These are phyloP conservation scores for Sporothrix pallida DNA, from an alignment of 2,329 filamentous ascomycete genomes.

Conservation along the genomic window DNA sequence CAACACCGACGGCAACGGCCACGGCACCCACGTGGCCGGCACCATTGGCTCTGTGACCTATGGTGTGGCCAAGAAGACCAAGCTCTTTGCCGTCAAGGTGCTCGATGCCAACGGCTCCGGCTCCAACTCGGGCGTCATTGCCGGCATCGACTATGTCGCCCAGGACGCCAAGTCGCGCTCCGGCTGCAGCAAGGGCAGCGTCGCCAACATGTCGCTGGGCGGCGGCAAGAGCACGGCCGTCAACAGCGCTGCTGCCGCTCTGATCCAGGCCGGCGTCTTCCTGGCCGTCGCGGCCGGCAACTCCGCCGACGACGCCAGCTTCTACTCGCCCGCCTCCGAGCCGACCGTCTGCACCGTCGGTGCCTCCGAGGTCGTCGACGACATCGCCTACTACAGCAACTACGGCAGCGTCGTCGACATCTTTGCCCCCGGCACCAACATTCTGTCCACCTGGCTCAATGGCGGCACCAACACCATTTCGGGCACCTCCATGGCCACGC, in stretches of 20 bases:
- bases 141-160: slow-evolving; percentile 52
- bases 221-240: slow-evolving; percentile 53
- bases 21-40: slow-evolving; percentile 56
- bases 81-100: slow-evolving; percentile 40
- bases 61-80: slow-evolving; percentile 57
- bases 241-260: slow-evolving; percentile 57
- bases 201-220: slow-evolving; percentile 64
- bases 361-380: slow-evolving; percentile 51
- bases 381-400: slow-evolving; percentile 58
- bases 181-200: slow-evolving; percentile 51
- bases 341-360: slow-evolving; percentile 59
- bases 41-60: slow-evolving; percentile 52
- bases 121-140: slow-evolving; percentile 50
- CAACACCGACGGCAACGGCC: slow-evolving; percentile 52
- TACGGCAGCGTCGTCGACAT: slow-evolving; percentile 57
- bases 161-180: slow-evolving; percentile 45
- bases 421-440: slow-evolving; percentile 56
- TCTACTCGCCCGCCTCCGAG: slow-evolving; percentile 56
- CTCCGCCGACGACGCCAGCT: slow-evolving; percentile 50
- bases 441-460: slow-evolving; percentile 57
- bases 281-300: slow-evolving; percentile 64
- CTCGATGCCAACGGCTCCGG: slow-evolving; percentile 49
- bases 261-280: slow-evolving; percentile 56
- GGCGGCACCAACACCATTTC: slow-evolving; percentile 51
- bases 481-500: slow-evolving; percentile 53